These are phyloP conservation scores for Cladosporium oxysporum DNA, from an alignment of 2,329 filamentous ascomycete species.

Conservation along the genomic window DNA sequence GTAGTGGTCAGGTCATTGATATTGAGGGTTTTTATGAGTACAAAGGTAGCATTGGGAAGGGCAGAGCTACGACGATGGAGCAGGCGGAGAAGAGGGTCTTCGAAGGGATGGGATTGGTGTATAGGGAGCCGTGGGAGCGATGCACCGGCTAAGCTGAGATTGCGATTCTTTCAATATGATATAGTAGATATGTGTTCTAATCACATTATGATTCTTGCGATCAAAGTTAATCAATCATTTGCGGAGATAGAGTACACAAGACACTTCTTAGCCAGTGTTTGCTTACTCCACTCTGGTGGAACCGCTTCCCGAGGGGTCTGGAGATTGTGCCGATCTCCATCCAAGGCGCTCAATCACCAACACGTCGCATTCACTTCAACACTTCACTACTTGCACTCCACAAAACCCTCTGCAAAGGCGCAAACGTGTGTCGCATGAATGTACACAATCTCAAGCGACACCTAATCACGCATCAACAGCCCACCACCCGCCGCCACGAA, in stretches of 20 bases:
- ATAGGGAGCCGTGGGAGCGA: slow-evolving; percentile 45
- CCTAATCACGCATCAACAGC: neutral
- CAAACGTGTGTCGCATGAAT: neutral
- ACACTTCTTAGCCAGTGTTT: neutral
- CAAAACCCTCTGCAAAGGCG: neutral
- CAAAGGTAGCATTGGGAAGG: slow-evolving; percentile 52
- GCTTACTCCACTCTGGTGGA: slow-evolving; percentile 1
- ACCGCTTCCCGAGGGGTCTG: slow-evolving; percentile 4
- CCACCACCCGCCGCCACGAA: neutral
- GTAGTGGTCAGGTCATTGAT: slow-evolving; percentile 70
- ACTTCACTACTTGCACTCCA: neutral
- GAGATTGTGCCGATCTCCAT: slow-evolving; percentile 2
- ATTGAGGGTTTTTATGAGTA: slow-evolving; percentile 76
- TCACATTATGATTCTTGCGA: neutral
- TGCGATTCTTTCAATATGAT: neutral
- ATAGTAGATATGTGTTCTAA: neutral
- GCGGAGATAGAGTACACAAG: neutral
- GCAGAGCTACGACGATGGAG: slow-evolving; percentile 56
- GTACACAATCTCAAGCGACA: neutral
- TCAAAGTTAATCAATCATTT: neutral
- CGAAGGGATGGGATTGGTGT: slow-evolving; percentile 66
- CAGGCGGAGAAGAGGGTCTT: slow-evolving; percentile 82
- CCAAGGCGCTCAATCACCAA: neutral
- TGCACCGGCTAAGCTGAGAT: slow-evolving; percentile 38
- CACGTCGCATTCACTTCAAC: slow-evolving; percentile 1